phyloP scores from a whole-genome alignment of 1,284 basidiomycete genomes.

The Ganoderma boninense region DNA sequence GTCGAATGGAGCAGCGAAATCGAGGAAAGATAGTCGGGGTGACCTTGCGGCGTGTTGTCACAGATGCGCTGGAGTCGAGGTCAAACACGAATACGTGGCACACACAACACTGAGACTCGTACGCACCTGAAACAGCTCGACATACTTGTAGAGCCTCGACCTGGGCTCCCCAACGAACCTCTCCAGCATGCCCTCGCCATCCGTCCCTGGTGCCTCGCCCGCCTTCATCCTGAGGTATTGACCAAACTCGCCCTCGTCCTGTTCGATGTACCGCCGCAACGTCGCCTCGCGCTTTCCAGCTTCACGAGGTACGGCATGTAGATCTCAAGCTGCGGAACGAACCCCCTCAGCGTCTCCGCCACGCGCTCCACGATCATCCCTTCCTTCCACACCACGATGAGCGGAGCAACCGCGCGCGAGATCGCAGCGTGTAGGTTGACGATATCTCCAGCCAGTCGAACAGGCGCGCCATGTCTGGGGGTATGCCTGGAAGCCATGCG shows the following conservation, averaged over 20 bases:
- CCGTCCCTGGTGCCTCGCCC: conserved; percentile 56
- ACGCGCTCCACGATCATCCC: conserved; percentile 54
- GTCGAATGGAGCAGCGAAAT: conserved; percentile 73
- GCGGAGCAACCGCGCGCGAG: conserved; percentile 57
- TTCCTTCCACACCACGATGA: conserved; percentile 28
- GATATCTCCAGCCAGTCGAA: conserved; percentile 91
- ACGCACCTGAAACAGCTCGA: conserved; percentile 78
- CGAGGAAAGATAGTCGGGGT: conserved; percentile 74
- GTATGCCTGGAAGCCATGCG: conserved; percentile 83
- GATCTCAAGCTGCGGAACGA: conserved; percentile 75
- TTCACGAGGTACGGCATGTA: conserved; percentile 88
- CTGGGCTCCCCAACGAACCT: conserved; percentile 80
- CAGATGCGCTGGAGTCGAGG: conserved; percentile 58
- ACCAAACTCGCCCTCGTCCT: conserved; percentile 66
- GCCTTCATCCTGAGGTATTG: conserved; percentile 86
- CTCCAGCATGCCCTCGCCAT: conserved; percentile 69
- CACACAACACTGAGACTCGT: background rate
- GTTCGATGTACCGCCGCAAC: conserved; percentile 39
- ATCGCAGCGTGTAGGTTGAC: conserved; percentile 77
- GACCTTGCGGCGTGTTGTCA: conserved; percentile 71
- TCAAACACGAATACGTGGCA: background rate
- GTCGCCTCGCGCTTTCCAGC: conserved; percentile 69
- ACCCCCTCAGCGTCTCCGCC: conserved; percentile 64
- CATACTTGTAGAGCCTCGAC: conserved; percentile 76
- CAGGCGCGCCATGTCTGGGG: conserved; percentile 69